A percentile compares a stretch with the other conserved stretches of the same genome.
phyloP scores from a whole-genome alignment of 176 grass and related monocot species.

The Carex scoparia region DNA sequence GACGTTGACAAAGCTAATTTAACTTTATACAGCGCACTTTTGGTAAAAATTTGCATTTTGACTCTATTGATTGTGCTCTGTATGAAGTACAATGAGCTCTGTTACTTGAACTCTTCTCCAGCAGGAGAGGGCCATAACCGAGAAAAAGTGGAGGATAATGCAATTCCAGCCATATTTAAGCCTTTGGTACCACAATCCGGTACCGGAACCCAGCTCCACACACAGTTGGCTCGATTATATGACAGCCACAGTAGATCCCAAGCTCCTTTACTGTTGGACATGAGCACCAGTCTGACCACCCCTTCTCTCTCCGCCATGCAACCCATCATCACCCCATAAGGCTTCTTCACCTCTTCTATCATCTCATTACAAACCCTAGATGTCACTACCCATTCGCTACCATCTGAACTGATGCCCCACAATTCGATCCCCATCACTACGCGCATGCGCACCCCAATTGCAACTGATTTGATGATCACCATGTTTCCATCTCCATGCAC shows the following conservation, averaged over 20 bases:
- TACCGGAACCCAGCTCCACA: conserved; percentile 79
- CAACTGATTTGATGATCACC: conserved; percentile 55
- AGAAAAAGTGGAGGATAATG: conserved; percentile 89
- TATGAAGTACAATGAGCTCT: too few relatives aligned
- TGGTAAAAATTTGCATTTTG: too few relatives aligned
- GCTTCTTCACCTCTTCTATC: conserved; percentile 55
- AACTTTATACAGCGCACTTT: too few relatives aligned
- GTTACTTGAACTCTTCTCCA: conserved; percentile 17
- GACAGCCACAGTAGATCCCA: conserved; percentile 90
- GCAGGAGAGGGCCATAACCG: conserved; percentile 52
- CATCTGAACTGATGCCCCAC: conserved; percentile 40
- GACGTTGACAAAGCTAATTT: too few relatives aligned
- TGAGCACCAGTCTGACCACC: conserved; percentile 62
- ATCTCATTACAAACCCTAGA: conserved; percentile 47
- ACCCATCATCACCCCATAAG: conserved; percentile 81
- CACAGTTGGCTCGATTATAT: conserved; percentile 38
- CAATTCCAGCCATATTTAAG: conserved; percentile 95
- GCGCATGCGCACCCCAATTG: conserved; percentile 47
- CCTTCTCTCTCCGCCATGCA: conserved; percentile 84
- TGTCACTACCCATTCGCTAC: conserved; percentile 60
- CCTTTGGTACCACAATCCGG: conserved; percentile 83
- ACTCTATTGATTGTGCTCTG: too few relatives aligned
- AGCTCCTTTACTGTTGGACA: conserved; percentile 77
- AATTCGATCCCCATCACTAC: conserved; percentile 67
- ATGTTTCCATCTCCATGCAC: conserved; percentile 86